Evolutionary conservation across 2,329 filamentous ascomycete genomes (phyloP), one percentile per base, ranked within the genome.

Genomic region (Epichloe elymi): DNA sequence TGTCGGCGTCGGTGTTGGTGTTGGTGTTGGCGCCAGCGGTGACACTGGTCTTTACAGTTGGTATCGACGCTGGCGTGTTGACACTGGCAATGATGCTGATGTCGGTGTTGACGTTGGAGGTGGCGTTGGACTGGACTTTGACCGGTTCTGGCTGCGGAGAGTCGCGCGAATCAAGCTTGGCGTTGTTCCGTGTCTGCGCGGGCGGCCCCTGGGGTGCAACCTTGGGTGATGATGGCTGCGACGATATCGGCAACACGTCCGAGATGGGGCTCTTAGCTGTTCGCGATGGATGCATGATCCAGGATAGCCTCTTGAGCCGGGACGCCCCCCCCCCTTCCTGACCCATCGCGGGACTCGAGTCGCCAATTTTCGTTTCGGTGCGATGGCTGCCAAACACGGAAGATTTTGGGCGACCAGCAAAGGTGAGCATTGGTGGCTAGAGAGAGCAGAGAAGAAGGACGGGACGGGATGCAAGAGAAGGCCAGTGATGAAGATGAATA

Each of bases 191-290:
- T 15, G 45, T 12, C 23, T 30, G 6, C 35, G 39, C 33, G 42
- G 19, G 10, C 12, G 41, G 19, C 17, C 20, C 39, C 7, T 33
- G 41, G 8, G 23, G 8, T 23, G 47, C 35, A 12, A n/a, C 39
- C 39, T 41, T 46, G 30, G 46, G 52, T 12, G 50, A 46, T 53
- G 42, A 46, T 53, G 42, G 33, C 39, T 19, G 30, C 38, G 52
- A 52, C 3, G 56, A 55, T 17, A 61, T 63, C 30, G 72, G 72
- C 52, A 72, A 75, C 51, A 74, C 58, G 44, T 73, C 70, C 17
- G 67, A 70, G 54, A 68, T 69, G 48, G 69, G 63, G 53, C 65
- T 69, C 49, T 62, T 59, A 36, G 61, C 49, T 36, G 56, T 48
- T 46, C 52, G 53, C 39, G 45, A 53, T 46, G 57, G 56, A 41